Percentiles rank a stretch among this genome's conserved stretches.
These are phyloP conservation scores for Thalia dealbata DNA, from an alignment of 176 grass and related monocot species.

Conservation along the genomic window DNA sequence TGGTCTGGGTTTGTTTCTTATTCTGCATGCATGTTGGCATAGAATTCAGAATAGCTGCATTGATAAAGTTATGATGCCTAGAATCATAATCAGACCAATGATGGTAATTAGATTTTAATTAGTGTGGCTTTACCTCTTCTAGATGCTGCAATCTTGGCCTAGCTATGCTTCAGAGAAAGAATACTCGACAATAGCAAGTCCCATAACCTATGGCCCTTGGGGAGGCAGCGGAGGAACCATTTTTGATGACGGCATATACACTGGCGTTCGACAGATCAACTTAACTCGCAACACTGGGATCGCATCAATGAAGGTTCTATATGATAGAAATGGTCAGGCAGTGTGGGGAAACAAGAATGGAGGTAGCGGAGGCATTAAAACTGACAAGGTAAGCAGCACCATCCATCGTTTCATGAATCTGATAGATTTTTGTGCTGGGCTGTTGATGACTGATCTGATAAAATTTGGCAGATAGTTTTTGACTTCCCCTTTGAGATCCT, in stretches of 20 bases:
- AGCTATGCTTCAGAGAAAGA: conserved; percentile 46
- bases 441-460: neutral
- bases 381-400: conserved; percentile 57
- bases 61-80: neutral
- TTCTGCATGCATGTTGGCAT: neutral
- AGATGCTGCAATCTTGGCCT: conserved; percentile 39
- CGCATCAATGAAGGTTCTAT: conserved; percentile 70
- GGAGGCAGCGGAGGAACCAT: conserved; percentile 78
- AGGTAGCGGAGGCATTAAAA: conserved; percentile 36
- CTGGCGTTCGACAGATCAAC: conserved; percentile 70
- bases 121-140: neutral
- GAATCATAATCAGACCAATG: neutral
- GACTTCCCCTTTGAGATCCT: conserved; percentile 81
- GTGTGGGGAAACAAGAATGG: conserved; percentile 87
- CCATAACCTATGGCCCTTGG: conserved; percentile 75
- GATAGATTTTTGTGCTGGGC: too few species aligned
- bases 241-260: conserved; percentile 90
- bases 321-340: conserved; percentile 74
- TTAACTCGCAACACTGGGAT: conserved; percentile 43
- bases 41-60: neutral
- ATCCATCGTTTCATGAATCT: neutral
- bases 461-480: conserved; percentile 42
- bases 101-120: neutral
- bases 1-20: too few species aligned
- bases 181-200: conserved; percentile 33